Percentiles rank a stretch among this genome's conserved stretches.
phyloP scores from a whole-genome alignment of 2,329 filamentous ascomycete genomes.

The Fusarium kyushuense region DNA sequence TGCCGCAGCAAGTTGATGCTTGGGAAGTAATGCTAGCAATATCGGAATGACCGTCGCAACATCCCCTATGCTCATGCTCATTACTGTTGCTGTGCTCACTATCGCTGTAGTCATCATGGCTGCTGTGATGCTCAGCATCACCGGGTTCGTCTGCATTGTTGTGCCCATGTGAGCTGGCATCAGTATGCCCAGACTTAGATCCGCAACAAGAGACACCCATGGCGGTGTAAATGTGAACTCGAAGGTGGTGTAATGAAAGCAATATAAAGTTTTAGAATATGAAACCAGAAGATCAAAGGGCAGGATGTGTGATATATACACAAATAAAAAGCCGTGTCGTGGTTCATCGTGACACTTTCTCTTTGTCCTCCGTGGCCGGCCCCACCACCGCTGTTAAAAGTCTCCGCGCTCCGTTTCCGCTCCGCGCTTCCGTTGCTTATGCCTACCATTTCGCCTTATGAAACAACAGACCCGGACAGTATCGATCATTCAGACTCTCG shows the following conservation, averaged over 20 bases:
- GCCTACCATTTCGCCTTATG: neutral
- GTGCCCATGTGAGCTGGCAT: neutral
- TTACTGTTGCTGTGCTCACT: too few species aligned
- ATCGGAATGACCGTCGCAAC: neutral
- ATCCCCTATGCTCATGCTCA: neutral
- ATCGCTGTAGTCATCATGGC: too few species aligned
- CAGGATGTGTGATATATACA: neutral
- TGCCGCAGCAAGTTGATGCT: conserved; percentile 11
- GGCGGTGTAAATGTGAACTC: rapidly evolving
- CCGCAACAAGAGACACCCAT: conserved; percentile 21
- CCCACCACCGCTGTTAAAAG: conserved; percentile 1
- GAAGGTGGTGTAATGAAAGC: rapidly evolving
- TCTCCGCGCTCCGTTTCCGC: conserved; percentile 23
- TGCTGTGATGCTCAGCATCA: rapidly evolving
- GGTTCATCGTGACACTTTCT: neutral
- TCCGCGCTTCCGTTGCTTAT: neutral
- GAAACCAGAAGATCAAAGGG: rapidly evolving
- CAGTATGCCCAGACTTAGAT: neutral
- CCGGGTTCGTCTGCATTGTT: rapidly evolving
- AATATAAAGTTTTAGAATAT: rapidly evolving
- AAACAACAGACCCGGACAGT: too few species aligned
- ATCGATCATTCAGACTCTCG: too few species aligned
- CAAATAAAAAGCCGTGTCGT: neutral
- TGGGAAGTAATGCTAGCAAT: neutral
- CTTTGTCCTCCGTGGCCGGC: conserved; percentile 7